A percentile compares a stretch with the other conserved stretches of the same genome.
Conservation (phyloP, 2,329 filamentous ascomycete species). For the Rutstroemia sp. region DNA sequence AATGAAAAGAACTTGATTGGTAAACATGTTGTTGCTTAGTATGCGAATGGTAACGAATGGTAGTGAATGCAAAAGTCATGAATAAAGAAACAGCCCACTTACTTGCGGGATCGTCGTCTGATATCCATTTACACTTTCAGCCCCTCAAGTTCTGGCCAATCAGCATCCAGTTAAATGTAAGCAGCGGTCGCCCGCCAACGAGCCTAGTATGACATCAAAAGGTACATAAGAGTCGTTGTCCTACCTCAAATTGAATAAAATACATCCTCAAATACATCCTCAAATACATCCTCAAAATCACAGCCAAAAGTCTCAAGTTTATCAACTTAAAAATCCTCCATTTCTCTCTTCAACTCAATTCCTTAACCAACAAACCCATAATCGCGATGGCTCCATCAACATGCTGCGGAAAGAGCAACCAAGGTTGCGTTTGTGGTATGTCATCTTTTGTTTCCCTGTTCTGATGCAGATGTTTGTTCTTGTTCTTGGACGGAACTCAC, state of each 20-base stretch:
- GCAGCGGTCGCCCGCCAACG: neutral
- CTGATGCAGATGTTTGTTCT: too few species aligned
- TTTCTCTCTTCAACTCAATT: neutral
- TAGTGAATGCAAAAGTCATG: too few species aligned
- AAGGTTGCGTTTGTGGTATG: slow-evolving; percentile 27
- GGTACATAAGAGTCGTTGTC: neutral
- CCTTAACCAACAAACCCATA: neutral
- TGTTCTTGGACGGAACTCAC: too few species aligned
- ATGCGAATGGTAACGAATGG: too few species aligned
- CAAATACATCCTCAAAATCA: neutral
- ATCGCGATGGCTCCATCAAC: slow-evolving; percentile 25
- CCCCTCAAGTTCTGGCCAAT: neutral
- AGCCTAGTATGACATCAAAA: too few species aligned
- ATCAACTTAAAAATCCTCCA: neutral
- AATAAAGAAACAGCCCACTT: too few species aligned
- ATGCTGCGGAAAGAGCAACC: slow-evolving; percentile 26
- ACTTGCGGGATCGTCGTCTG: too few species aligned
- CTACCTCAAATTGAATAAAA: neutral
- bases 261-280: neutral
- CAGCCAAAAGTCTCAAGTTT: neutral
- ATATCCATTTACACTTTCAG: too few species aligned
- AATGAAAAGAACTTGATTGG: neutral
- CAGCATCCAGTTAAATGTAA: neutral
- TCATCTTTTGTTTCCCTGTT: neutral
- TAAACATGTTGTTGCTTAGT: neutral